phyloP scores from a whole-genome alignment of 2,329 filamentous ascomycete genomes.

The Epicoccum nigrum region DNA sequence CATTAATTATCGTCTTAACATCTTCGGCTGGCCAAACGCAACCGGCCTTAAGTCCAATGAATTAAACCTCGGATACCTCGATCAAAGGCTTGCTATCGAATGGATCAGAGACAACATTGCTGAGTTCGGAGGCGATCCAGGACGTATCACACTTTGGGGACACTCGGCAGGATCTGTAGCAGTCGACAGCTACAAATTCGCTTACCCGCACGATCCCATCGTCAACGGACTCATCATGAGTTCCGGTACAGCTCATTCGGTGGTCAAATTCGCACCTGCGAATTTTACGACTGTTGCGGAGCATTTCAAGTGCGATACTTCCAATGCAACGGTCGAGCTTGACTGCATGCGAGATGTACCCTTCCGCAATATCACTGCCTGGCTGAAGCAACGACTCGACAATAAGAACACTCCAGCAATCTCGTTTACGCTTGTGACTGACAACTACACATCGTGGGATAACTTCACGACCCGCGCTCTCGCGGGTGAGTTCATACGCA shows the following conservation, averaged over 20 bases:
- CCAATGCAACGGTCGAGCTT: constrained; percentile 14
- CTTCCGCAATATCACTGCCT: not conserved
- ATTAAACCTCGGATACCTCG: constrained; percentile 49
- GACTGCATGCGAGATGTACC: not conserved
- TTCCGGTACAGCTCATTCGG: not conserved
- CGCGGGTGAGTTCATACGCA: constrained; percentile 32
- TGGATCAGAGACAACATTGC: constrained; percentile 48
- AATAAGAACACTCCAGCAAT: constrained; percentile 28
- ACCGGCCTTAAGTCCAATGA: constrained; percentile 29
- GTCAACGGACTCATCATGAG: constrained; percentile 44
- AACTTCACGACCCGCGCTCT: constrained; percentile 42
- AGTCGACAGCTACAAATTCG: constrained; percentile 43
- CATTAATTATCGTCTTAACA: constrained; percentile 47
- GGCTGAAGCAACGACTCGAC: not conserved
- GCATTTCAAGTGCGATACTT: not conserved
- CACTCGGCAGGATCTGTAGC: constrained; percentile 34
- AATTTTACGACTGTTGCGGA: not conserved
- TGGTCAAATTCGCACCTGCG: not conserved
- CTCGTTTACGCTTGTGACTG: constrained; percentile 33
- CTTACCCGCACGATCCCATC: constrained; percentile 55
- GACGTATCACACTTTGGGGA: constrained; percentile 42
- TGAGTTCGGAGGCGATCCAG: constrained; percentile 30
- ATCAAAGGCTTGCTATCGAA: constrained; percentile 36
- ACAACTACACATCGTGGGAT: constrained; percentile 40
- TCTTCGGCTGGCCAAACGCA: constrained; percentile 50